Evolutionary conservation across 805 yeast genomes (phyloP), one percentile per base, ranked within the genome.

Genomic region (Yarrowia hollandica): DNA sequence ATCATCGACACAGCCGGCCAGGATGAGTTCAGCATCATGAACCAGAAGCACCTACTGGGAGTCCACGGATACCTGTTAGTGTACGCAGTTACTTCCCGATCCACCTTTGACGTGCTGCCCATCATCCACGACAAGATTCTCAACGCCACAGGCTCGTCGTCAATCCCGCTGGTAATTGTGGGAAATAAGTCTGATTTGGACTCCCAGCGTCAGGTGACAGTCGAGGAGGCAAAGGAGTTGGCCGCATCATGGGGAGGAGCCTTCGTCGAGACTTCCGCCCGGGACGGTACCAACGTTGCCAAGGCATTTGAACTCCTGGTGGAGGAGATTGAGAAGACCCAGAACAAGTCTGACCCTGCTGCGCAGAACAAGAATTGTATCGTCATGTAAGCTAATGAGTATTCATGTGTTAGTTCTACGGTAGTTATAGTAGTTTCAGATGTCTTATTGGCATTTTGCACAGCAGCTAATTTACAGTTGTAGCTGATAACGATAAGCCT

Each of bases 1-100:
- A 87, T 90, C 58, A 75, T 90, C 62, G 97, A 90, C 68, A 90
- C 97, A 0, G 96, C 96, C 0, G 97, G 97, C 7, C 95, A 89
- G 74, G 96, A 90, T 71, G 96, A 90, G 74, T 88, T 85, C 69
- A 81, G 89, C 50, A 82, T 88, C 63, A 80, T 90, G 72, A 87
- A 83, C 66, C 89, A 87, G 71, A 86, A 87, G 65, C 85, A 87
- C 59, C 74, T 88, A 50, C 85, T 86, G 46, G 94, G 91, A 15
- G 83, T 87, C 30, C 94, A 88, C 67, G 97, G 96, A 1, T 87
- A 87, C 68, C 75, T 90, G 41, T 73, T 91, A 39, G 88, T 89
- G 42, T 90, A 88, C 73, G 86, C 92, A 52, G 90, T 90, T 58
- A 83, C 88, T 26, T 85, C 90, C 42, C 75, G 86, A 65, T 81